phyloP scores from a whole-genome alignment of 805 yeast genomes.

The Saccharomycopsis microspora region DNA sequence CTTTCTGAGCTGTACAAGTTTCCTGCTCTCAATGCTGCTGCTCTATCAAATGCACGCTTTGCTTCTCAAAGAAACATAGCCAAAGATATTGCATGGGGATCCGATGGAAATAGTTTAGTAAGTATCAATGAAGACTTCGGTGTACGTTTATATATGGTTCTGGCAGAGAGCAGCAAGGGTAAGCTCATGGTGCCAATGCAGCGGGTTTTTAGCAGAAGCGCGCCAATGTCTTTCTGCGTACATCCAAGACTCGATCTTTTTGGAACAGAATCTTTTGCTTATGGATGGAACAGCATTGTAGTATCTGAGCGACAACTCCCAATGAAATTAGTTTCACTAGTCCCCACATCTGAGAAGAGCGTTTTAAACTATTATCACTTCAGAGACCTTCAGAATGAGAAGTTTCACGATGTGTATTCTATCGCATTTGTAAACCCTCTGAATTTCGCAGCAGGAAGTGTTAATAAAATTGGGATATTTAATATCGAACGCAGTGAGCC shows the following conservation, averaged over 20 bases:
- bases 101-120: slow-evolving; percentile 28
- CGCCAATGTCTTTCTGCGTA: slow-evolving; percentile 23
- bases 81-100: slow-evolving; percentile 26
- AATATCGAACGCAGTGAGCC: slow-evolving; percentile 22
- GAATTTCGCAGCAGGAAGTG: slow-evolving; percentile 25
- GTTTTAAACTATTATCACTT: slow-evolving; percentile 22
- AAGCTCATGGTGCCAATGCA: slow-evolving; percentile 24
- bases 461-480: slow-evolving; percentile 21
- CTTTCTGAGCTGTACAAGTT: too few relatives aligned
- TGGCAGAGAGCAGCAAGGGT: slow-evolving; percentile 8
- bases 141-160: slow-evolving; percentile 25
- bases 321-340: slow-evolving; percentile 22
- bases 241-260: slow-evolving; percentile 28
- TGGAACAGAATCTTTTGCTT: slow-evolving; percentile 15
- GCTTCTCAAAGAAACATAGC: background rate
- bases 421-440: slow-evolving; percentile 19
- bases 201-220: slow-evolving; percentile 22
- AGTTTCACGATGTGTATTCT: slow-evolving; percentile 23
- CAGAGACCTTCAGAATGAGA: slow-evolving; percentile 24
- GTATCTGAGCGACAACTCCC: slow-evolving; percentile 26
- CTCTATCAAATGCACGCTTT: too few relatives aligned
- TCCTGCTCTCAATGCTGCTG: too few relatives aligned
- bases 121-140: slow-evolving; percentile 27
- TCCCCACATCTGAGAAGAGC: slow-evolving; percentile 13
- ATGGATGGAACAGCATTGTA: slow-evolving; percentile 20